These are phyloP conservation scores for Vaccinium darrowii DNA, from an alignment of 148 eudicot species.

Conservation along the genomic window DNA sequence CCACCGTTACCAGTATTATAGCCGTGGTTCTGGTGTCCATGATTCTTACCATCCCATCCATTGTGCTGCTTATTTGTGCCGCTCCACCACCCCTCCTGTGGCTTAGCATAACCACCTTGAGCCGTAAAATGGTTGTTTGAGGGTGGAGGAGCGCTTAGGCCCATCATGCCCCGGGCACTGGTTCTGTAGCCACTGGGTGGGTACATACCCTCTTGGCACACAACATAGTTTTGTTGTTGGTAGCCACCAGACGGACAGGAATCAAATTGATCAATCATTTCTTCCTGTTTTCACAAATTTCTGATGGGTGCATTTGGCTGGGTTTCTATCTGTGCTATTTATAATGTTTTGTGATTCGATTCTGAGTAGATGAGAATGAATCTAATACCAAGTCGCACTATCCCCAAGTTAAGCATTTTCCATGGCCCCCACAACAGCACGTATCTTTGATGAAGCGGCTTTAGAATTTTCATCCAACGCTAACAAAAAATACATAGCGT, in stretches of 20 bases:
- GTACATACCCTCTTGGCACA: background rate
- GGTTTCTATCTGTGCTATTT: background rate
- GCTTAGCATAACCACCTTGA: background rate
- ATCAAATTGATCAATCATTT: conserved; percentile 14
- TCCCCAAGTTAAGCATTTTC: conserved; percentile 1
- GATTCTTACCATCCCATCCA: background rate
- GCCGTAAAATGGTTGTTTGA: background rate
- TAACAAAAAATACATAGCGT: no score
- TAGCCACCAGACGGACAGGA: conserved; percentile 10
- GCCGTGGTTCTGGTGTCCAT: background rate
- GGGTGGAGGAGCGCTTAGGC: background rate
- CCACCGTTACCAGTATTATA: background rate
- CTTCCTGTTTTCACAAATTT: background rate
- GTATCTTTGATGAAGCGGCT: background rate
- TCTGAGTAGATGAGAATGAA: background rate
- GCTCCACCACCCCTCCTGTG: no score
- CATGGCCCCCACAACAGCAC: background rate
- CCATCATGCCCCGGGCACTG: background rate
- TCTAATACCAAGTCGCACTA: background rate
- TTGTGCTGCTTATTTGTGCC: background rate
- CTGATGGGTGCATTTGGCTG: conserved; percentile 1
- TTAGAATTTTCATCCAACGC: no score
- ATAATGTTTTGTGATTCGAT: background rate
- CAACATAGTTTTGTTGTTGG: conserved; percentile 13
- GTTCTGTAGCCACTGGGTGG: background rate